phyloP scores from a whole-genome alignment of 2,329 filamentous ascomycete species.

The Diplodia scrobiculata region DNA sequence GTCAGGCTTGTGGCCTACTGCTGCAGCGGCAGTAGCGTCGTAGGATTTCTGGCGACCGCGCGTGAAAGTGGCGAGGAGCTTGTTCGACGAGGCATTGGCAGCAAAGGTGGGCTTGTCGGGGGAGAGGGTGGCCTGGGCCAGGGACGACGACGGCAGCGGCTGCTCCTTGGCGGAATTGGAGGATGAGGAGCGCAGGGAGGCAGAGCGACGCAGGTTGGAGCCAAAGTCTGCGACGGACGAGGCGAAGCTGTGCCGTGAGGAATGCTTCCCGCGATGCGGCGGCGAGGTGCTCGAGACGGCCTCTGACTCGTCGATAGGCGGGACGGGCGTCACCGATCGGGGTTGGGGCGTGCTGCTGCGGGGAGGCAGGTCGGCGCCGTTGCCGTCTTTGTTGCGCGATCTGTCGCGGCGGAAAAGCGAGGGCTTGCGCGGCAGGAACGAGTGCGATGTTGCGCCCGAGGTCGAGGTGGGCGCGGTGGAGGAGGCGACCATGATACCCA shows the following conservation, averaged over 20 bases:
- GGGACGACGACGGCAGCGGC: conserved; percentile 30
- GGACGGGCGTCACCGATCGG: conserved; percentile 26
- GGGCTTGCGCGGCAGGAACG: conserved; percentile 29
- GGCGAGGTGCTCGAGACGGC: conserved; percentile 31
- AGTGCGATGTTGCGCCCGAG: conserved; percentile 14
- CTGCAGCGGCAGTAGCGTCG: conserved; percentile 40
- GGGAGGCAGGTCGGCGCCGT: conserved; percentile 15
- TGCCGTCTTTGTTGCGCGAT: conserved; percentile 11
- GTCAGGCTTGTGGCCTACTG: conserved; percentile 3
- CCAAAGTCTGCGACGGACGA: conserved; percentile 45
- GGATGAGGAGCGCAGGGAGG: conserved; percentile 47
- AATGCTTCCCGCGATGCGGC: conserved; percentile 34
- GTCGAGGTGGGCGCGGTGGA: conserved; percentile 14
- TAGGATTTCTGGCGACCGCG: conserved; percentile 42
- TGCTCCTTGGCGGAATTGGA: conserved; percentile 38
- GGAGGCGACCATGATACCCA: conserved; percentile 27
- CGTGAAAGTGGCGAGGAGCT: conserved; percentile 45
- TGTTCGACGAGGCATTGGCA: conserved; percentile 36
- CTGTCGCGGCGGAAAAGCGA: conserved; percentile 27
- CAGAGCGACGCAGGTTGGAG: conserved; percentile 44
- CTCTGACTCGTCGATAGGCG: conserved; percentile 29
- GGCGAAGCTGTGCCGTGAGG: conserved; percentile 37
- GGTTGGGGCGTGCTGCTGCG: conserved; percentile 27
- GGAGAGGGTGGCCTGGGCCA: conserved; percentile 42
- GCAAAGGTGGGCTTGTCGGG: conserved; percentile 40